Evolutionary conservation across 2,329 filamentous ascomycete genomes (phyloP).

Genomic region (Hyphodiscus sp.): DNA sequence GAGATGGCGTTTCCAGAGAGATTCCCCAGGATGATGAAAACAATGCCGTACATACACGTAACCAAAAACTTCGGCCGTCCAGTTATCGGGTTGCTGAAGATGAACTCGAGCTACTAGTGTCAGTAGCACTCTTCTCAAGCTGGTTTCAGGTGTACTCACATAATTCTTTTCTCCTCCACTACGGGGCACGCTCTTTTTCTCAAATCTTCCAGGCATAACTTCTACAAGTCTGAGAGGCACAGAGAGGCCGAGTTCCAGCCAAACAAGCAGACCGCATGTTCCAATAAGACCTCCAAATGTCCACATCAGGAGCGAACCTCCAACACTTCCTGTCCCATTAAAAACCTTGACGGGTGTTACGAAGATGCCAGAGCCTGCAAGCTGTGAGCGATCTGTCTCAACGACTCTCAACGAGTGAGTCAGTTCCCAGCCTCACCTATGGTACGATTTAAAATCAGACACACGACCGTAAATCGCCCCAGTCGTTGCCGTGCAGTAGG

Average conservation of each 20-base stretch:
- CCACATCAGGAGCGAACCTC: conserved; percentile 12
- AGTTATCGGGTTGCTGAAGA: too few relatives aligned
- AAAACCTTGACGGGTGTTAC: conserved; percentile 6
- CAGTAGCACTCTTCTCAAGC: too few relatives aligned
- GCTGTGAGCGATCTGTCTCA: too few relatives aligned
- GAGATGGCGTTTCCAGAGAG: conserved; percentile 44
- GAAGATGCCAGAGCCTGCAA: conserved; percentile 13
- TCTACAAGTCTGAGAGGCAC: conserved; percentile 33
- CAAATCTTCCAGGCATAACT: not conserved
- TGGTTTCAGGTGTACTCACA: conserved; percentile 23
- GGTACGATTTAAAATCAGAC: too few relatives aligned
- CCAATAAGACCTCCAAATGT: conserved; percentile 8
- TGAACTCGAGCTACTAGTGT: too few relatives aligned
- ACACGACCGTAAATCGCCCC: too few relatives aligned
- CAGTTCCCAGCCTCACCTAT: too few relatives aligned
- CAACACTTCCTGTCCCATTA: conserved; percentile 8
- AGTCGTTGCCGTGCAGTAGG: too few relatives aligned
- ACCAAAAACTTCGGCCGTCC: conserved; percentile 21
- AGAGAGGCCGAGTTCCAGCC: conserved; percentile 41
- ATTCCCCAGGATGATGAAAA: conserved; percentile 37
- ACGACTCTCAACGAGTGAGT: too few relatives aligned
- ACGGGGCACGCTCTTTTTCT: conserved; percentile 33
- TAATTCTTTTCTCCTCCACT: conserved; percentile 43
- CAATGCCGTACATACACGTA: conserved; percentile 37
- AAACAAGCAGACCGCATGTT: conserved; percentile 18